Evolutionary conservation across 148 eudicot species (phyloP).

Genomic region (Fagopyrum tataricum): DNA sequence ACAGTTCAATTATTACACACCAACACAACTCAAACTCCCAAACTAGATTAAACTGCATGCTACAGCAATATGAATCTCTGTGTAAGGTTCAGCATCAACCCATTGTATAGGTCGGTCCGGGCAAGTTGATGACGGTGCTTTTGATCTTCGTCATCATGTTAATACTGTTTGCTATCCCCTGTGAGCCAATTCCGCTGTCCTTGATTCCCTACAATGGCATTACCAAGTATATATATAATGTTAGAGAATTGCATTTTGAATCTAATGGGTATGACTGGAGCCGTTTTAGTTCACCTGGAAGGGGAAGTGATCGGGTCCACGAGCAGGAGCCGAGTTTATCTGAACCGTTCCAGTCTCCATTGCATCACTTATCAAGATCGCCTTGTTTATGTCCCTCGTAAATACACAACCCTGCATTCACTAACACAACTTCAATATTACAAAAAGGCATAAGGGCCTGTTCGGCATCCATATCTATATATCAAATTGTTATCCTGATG

Average conservation of each 20-base stretch:
- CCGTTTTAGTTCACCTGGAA: slow-evolving; percentile 70
- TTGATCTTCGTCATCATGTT: slow-evolving; percentile 93
- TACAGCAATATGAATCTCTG: too few relatives aligned
- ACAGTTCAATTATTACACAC: background rate
- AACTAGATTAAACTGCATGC: background rate
- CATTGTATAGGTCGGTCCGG: slow-evolving; percentile 79
- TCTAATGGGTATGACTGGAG: background rate
- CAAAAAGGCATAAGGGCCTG: too few relatives aligned
- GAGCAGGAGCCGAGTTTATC: slow-evolving; percentile 97
- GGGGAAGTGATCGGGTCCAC: slow-evolving; percentile 98
- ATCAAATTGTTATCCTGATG: too few relatives aligned
- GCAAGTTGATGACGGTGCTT: slow-evolving; percentile 97
- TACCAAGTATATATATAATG: too few relatives aligned
- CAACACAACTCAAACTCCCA: background rate
- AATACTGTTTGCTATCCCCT: slow-evolving; percentile 93
- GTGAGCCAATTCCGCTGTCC: slow-evolving; percentile 98
- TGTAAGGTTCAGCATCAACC: slow-evolving; percentile 47
- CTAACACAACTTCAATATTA: too few relatives aligned
- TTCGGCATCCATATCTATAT: too few relatives aligned
- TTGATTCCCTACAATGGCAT: slow-evolving; percentile 78
- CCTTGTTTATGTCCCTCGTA: slow-evolving; percentile 92
- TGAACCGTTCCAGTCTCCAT: slow-evolving; percentile 98
- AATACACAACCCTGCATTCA: slow-evolving; percentile 97
- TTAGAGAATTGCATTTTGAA: too few relatives aligned
- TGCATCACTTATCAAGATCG: slow-evolving; percentile 91